Base-by-base conservation (phyloP, 495 filamentous ascomycete species). In the Tuber aestivum region DNA sequence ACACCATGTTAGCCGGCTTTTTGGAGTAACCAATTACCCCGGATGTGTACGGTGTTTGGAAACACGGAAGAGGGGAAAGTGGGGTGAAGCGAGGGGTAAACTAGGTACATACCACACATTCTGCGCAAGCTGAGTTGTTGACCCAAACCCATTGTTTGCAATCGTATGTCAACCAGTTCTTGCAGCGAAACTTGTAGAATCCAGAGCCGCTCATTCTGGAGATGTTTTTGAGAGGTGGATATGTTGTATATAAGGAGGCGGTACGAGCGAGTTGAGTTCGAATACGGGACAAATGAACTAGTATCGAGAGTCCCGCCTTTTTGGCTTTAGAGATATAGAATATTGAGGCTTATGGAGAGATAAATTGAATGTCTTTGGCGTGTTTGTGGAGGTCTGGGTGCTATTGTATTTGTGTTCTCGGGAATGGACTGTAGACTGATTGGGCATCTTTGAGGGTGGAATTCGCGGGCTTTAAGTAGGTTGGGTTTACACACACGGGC, bases 101-200 rank as follows among this genome's bases (percentile, higher is more conserved):
- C 32, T 32, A 37, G 61, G 45, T 18, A 85, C 87, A 84, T 84
- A 90, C 89, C 69, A 88, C 83, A 79, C 89, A 90, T 76, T 84
- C 83, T 50, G 87, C 85, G 78, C 89, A 90, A 9, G 88, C 84
- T 16, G 88, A 85, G 76, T 87, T 85, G 78, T 90, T 90, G 61
- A 89, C 86, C 80, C 86, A 90, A 41, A 90, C 88, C 89, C 89
- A 90, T 76, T 90, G 87, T 3, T 84, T 85, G 79, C 89, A 90
- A 81, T 90, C 86, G 79, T 88, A 84, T 18, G 86, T 87, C 74
- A 86, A 85, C 75, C 87, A 90, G 83, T 89, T 85, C 81, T 89
- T 90, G 87, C 89, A 90, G 38, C 87, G 85, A 81, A 87, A 90
- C 84, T 87, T 89, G 82, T 89, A 90, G 78, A 85, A 90, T 73